phyloP scores from a whole-genome alignment of 2,329 filamentous ascomycete species.

The Calonectria montana region DNA sequence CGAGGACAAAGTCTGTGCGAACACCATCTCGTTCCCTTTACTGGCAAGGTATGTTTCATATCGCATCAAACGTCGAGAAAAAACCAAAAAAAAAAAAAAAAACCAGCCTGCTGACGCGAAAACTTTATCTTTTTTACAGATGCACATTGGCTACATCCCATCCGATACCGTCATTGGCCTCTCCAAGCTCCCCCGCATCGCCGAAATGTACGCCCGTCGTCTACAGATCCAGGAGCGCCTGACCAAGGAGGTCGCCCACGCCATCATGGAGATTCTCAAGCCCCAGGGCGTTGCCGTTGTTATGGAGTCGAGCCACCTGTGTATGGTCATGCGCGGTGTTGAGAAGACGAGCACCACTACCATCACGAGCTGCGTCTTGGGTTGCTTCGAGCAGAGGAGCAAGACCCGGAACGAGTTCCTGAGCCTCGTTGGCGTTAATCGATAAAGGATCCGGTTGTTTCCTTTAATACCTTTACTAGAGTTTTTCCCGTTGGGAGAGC shows the following conservation, averaged over 20 bases:
- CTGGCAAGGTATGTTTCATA: conserved; percentile 77
- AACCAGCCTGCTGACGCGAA: background rate
- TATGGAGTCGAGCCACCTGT: conserved; percentile 96
- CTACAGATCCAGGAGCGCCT: conserved; percentile 96
- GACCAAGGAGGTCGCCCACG: conserved; percentile 95
- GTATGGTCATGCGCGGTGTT: conserved; percentile 99
- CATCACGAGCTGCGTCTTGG: conserved; percentile 97
- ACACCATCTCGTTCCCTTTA: conserved; percentile 97
- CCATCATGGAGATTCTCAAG: conserved; percentile 91
- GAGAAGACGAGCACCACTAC: conserved; percentile 89
- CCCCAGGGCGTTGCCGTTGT: conserved; percentile 96
- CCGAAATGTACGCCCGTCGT: conserved; percentile 94
- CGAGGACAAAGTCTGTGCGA: conserved; percentile 76
- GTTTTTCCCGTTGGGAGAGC: background rate
- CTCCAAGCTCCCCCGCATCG: conserved; percentile 94
- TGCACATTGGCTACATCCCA: conserved; percentile 99
- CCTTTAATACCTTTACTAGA: background rate
- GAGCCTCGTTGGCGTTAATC: conserved; percentile 77
- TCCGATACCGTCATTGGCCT: conserved; percentile 91
- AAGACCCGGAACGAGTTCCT: conserved; percentile 98
- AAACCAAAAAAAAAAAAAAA: background rate
- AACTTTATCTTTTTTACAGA: conserved; percentile 63
- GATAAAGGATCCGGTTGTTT: background rate
- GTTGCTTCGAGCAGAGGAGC: conserved; percentile 90
- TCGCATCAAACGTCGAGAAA: background rate